Percentiles rank a stretch among this genome's conserved stretches.
phyloP scores from a whole-genome alignment of 2,329 filamentous ascomycete species.

The Lasiodiplodia sp. region DNA sequence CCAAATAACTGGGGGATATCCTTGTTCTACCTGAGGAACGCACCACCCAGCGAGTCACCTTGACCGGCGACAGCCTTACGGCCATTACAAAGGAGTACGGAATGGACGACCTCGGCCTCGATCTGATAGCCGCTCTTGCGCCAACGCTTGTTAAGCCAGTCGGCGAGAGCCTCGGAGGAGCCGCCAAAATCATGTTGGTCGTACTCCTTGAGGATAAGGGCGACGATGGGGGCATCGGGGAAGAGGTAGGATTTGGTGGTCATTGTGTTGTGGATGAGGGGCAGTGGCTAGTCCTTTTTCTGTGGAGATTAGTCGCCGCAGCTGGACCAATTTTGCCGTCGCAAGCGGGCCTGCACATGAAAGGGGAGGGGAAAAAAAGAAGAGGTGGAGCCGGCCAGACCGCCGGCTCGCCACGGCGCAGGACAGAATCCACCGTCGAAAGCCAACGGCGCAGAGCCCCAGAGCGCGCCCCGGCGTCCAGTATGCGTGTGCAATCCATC shows the following conservation, averaged over 20 bases:
- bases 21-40: conserved; percentile 7
- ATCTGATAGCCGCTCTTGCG: conserved; percentile 28
- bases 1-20: neutral
- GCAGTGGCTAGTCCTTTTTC: neutral
- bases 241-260: neutral
- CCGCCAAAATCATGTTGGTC: conserved; percentile 24
- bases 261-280: neutral
- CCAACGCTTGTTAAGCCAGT: conserved; percentile 27
- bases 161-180: conserved; percentile 15
- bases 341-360: neutral
- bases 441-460: too few species aligned
- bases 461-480: neutral
- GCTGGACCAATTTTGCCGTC: neutral
- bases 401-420: too few species aligned
- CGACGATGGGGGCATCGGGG: neutral
- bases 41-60: neutral
- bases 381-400: neutral
- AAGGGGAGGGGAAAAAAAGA: neutral
- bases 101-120: neutral
- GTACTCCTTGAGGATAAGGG: conserved; percentile 19
- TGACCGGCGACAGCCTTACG: neutral
- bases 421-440: too few species aligned
- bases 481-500: neutral
- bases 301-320: neutral
- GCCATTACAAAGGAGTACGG: conserved; percentile 2